These are phyloP conservation scores for Malassezia sympodialis DNA, from an alignment of 1,284 basidiomycete species.

Conservation along the genomic window DNA sequence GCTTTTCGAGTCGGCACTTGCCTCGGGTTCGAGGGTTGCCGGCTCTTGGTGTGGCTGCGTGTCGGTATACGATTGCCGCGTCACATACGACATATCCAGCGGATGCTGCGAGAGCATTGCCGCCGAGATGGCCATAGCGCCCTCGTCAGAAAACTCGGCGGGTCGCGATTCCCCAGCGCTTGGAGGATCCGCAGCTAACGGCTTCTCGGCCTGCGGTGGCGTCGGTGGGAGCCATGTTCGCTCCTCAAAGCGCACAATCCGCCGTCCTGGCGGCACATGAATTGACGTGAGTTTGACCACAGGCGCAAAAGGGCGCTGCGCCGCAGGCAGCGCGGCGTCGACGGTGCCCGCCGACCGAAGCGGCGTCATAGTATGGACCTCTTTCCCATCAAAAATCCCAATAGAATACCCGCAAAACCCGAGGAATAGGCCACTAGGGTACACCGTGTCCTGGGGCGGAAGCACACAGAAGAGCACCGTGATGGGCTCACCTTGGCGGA, in stretches of 20 bases:
- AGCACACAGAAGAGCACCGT: conserved; percentile 33
- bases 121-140: not conserved
- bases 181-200: not conserved
- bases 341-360: not conserved
- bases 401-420: conserved; percentile 18
- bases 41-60: not conserved
- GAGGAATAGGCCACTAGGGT: not conserved
- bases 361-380: not conserved
- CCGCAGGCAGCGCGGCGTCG: not conserved
- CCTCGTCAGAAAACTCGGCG: not conserved
- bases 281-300: not conserved
- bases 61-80: not conserved
- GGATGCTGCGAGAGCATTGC: not conserved
- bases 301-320: not conserved
- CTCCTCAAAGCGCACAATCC: not conserved
- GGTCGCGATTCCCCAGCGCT: not conserved
- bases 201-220: not conserved
- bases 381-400: conserved; percentile 11
- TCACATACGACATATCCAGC: not conserved
- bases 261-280: not conserved
- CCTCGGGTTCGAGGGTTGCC: not conserved
- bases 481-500: conserved; percentile 44
- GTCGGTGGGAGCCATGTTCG: not conserved
- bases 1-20: not conserved
- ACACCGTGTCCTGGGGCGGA: conserved; percentile 7